Evolutionary conservation across 176 grass and related monocot species (phyloP).

Genomic region (Lolium rigidum): DNA sequence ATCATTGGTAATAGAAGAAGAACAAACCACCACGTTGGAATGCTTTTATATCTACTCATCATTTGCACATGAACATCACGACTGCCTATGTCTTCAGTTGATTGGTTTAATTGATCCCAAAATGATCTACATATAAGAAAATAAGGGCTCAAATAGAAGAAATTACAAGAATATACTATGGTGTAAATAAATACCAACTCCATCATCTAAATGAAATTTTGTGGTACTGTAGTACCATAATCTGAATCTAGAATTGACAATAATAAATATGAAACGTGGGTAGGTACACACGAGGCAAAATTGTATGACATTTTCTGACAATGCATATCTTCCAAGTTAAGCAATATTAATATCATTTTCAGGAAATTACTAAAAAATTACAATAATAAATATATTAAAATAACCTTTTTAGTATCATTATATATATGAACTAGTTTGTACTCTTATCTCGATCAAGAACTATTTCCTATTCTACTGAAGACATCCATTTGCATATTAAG

Average conservation of each 20-base stretch:
- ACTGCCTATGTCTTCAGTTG: background rate
- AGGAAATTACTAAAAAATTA: background rate
- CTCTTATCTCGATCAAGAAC: too few species aligned
- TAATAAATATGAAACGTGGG: background rate
- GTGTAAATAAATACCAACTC: background rate
- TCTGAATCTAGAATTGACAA: background rate
- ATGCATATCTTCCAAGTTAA: background rate
- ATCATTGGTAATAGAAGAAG: slow-evolving; percentile 16
- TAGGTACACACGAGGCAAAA: background rate
- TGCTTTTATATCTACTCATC: slow-evolving; percentile 17
- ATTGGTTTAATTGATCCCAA: background rate
- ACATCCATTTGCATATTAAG: background rate
- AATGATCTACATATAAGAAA: background rate
- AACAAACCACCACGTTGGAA: slow-evolving; percentile 32
- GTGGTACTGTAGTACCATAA: background rate
- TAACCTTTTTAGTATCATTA: background rate
- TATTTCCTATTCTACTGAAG: background rate
- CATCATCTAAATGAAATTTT: background rate
- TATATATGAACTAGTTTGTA: too few species aligned
- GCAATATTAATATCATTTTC: background rate
- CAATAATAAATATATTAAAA: background rate
- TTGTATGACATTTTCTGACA: background rate
- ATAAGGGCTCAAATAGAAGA: background rate
- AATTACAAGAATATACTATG: background rate
- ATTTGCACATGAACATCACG: background rate